Conservation (phyloP, 2,329 filamentous ascomycete genomes). For the Botryotinia convoluta region DNA sequence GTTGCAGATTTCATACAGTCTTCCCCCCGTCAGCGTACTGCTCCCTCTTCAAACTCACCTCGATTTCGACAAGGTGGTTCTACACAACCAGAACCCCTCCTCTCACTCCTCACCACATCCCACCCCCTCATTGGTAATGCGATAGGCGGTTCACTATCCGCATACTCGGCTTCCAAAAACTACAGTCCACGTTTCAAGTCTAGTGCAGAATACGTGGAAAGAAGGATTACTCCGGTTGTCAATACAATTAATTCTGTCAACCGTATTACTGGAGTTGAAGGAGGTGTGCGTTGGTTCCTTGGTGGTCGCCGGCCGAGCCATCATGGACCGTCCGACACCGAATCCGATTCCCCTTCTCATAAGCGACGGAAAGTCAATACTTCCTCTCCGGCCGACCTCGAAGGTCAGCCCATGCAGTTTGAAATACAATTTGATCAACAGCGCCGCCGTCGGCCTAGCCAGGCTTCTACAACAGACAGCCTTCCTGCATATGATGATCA, state of each 20-base stretch:
- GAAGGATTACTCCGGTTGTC: conserved; percentile 80
- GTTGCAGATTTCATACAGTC: conserved; percentile 63
- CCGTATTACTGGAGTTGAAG: conserved; percentile 82
- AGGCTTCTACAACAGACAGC: conserved; percentile 58
- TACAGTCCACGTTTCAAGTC: conserved; percentile 86
- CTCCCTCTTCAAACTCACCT: conserved; percentile 39
- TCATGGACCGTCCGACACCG: conserved; percentile 44
- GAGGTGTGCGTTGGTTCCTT: conserved; percentile 81
- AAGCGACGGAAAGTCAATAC: conserved; percentile 59
- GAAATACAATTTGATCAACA: conserved; percentile 38
- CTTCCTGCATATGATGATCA: conserved; percentile 82
- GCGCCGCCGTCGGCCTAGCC: conserved; percentile 33
- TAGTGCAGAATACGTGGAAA: conserved; percentile 88
- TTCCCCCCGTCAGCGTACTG: conserved; percentile 44
- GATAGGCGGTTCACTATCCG: conserved; percentile 79
- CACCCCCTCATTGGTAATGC: conserved; percentile 84
- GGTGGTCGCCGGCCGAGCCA: conserved; percentile 46
- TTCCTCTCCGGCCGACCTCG: conserved; percentile 38
- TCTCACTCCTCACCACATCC: conserved; percentile 82
- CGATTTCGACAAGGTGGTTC: conserved; percentile 35
- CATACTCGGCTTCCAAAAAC: conserved; percentile 84
- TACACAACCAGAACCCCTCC: conserved; percentile 67
- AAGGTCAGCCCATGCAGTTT: conserved; percentile 24
- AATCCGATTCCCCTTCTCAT: conserved; percentile 48
- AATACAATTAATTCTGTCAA: conserved; percentile 84